Percentiles rank a stretch among this genome's conserved stretches.
phyloP scores from a whole-genome alignment of 495 filamentous ascomycete genomes.

The Darksidea phi region DNA sequence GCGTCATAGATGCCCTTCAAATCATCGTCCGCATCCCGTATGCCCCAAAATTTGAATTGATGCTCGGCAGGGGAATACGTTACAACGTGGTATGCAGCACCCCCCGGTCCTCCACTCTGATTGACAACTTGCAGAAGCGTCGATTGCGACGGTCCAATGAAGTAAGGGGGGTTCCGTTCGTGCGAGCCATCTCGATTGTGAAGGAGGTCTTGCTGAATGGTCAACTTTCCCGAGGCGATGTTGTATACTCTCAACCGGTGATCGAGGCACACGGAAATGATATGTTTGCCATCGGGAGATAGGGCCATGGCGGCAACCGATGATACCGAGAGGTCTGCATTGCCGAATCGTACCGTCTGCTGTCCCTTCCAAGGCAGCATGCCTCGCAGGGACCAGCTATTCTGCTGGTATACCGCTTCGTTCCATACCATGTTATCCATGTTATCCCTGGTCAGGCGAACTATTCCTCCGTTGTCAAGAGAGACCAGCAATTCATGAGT shows the following conservation, averaged over 20 bases:
- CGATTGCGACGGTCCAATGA: conserved; percentile 72
- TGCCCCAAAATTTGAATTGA: conserved; percentile 93
- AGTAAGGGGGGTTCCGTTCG: conserved; percentile 62
- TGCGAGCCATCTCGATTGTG: conserved; percentile 51
- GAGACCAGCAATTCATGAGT: conserved; percentile 73
- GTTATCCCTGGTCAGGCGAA: conserved; percentile 66
- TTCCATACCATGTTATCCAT: conserved; percentile 70
- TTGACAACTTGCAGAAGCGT: conserved; percentile 73
- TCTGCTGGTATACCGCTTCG: conserved; percentile 75
- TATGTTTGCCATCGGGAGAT: conserved; percentile 64
- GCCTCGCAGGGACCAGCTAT: conserved; percentile 74
- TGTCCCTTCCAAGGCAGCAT: conserved; percentile 68
- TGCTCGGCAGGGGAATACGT: conserved; percentile 85
- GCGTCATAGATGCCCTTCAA: conserved; percentile 67
- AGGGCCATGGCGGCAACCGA: conserved; percentile 62
- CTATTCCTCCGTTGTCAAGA: conserved; percentile 76
- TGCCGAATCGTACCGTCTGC: conserved; percentile 63
- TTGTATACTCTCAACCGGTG: conserved; percentile 89
- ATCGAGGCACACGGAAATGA: conserved; percentile 83
- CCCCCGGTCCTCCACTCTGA: conserved; percentile 51
- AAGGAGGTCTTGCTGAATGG: conserved; percentile 70
- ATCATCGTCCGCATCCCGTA: conserved; percentile 61
- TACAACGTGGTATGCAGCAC: conserved; percentile 67
- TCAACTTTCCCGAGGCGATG: conserved; percentile 66
- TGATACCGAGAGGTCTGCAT: conserved; percentile 64